phyloP scores from a whole-genome alignment of 2,329 filamentous ascomycete genomes.

The Arthrobotrys megalospora region DNA sequence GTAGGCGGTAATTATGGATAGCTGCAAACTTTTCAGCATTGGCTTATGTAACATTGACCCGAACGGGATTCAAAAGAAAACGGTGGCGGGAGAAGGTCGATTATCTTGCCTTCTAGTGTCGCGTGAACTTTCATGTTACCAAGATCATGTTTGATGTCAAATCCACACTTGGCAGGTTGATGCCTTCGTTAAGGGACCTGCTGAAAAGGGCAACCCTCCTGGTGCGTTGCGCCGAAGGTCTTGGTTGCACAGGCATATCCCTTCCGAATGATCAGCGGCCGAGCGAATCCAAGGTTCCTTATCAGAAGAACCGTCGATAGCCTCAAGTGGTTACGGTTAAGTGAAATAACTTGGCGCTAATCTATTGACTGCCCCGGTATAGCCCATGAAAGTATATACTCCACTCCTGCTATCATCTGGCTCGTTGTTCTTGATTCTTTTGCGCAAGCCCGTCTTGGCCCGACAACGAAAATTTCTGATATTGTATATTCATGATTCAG shows the following conservation, averaged over 20 bases:
- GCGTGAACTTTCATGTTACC: conserved; percentile 22
- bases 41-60: conserved; percentile 12
- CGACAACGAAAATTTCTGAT: too few species aligned
- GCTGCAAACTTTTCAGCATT: neutral
- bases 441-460: too few species aligned
- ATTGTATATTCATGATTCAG: too few species aligned
- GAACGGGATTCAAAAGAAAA: neutral
- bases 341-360: conserved; percentile 21
- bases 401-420: too few species aligned
- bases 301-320: conserved; percentile 40
- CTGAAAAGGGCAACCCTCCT: conserved; percentile 39
- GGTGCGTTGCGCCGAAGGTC: conserved; percentile 25
- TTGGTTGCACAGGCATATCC: conserved; percentile 22
- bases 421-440: too few species aligned
- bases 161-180: conserved; percentile 46
- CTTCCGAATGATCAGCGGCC: conserved; percentile 27
- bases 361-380: neutral
- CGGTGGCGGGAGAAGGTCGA: neutral
- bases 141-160: conserved; percentile 16
- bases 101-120: conserved; percentile 13
- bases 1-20: neutral
- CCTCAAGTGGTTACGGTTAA: neutral
- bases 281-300: conserved; percentile 30
- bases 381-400: neutral
- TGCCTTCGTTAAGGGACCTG: conserved; percentile 31